phyloP scores from a whole-genome alignment of 2,329 filamentous ascomycete species.

The Fusarium sororula region DNA sequence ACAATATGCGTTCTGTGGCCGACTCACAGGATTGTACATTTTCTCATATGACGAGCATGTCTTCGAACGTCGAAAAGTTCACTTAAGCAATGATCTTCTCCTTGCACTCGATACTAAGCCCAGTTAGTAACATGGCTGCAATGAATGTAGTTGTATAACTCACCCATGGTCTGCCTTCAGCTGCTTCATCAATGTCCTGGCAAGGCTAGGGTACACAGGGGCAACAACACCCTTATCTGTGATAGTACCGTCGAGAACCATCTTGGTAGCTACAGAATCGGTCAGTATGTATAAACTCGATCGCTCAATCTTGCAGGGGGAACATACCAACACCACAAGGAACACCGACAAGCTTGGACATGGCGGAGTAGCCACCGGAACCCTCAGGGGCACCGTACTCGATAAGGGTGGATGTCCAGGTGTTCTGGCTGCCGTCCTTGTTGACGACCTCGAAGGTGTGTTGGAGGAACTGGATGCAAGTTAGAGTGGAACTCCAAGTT shows the following conservation, averaged over 20 bases:
- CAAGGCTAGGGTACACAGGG: slow-evolving; percentile 77
- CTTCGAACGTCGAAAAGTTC: not conserved
- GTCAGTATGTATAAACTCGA: not conserved
- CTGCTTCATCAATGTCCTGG: slow-evolving; percentile 78
- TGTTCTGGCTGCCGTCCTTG: slow-evolving; percentile 78
- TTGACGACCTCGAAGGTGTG: slow-evolving; percentile 67
- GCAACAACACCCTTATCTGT: slow-evolving; percentile 78
- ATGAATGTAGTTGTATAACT: not conserved
- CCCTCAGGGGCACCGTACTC: slow-evolving; percentile 84
- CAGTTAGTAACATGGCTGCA: not conserved
- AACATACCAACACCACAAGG: slow-evolving; percentile 57
- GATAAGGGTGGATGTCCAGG: slow-evolving; percentile 79
- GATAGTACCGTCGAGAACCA: slow-evolving; percentile 79
- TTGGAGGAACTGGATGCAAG: slow-evolving; percentile 53
- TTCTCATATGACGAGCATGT: not conserved
- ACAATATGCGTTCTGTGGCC: not conserved
- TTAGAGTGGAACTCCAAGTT: not conserved
- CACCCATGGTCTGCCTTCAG: slow-evolving; percentile 77
- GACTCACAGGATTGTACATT: not conserved
- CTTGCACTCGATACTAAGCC: slow-evolving; percentile 19
- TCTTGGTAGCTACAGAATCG: slow-evolving; percentile 65
- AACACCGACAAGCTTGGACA: slow-evolving; percentile 84
- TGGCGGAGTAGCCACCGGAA: slow-evolving; percentile 80
- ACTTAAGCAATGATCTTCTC: slow-evolving; percentile 28
- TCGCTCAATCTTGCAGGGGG: not conserved